A percentile compares a stretch with the other conserved stretches of the same genome.
phyloP scores from a whole-genome alignment of 768 basidiomycete species.

The Tricholomella constricta region DNA sequence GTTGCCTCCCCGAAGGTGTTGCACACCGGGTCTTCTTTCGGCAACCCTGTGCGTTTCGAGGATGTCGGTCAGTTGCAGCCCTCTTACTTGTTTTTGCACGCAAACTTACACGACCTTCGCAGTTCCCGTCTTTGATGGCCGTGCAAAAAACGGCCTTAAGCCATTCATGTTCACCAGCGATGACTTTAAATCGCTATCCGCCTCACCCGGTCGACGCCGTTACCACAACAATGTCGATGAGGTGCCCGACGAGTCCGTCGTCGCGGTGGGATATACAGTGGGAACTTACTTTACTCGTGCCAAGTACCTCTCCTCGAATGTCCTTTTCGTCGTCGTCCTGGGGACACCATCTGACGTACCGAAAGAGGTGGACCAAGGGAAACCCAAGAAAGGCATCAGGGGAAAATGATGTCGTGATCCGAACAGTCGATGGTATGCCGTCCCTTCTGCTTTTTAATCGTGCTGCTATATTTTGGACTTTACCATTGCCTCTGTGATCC shows the following conservation, averaged over 20 bases:
- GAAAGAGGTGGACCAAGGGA: too few relatives aligned
- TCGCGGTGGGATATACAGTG: conserved; percentile 1
- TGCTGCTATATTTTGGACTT: neutral
- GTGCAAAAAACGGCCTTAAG: neutral
- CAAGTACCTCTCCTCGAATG: neutral
- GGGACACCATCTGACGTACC: neutral
- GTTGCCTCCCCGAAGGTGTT: neutral
- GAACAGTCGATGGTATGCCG: neutral
- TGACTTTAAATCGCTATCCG: neutral
- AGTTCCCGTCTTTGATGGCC: conserved; percentile 15
- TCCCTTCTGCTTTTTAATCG: neutral
- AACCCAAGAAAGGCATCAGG: neutral
- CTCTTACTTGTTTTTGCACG: neutral
- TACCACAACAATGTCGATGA: neutral
- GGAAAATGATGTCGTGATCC: neutral
- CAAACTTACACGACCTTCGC: neutral
- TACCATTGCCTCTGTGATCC: too few relatives aligned
- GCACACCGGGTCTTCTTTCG: neutral
- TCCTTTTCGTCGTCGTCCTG: conserved; percentile 1
- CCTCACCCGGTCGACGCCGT: neutral
- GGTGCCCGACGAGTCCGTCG: neutral
- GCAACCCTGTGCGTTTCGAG: neutral
- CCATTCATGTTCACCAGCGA: neutral
- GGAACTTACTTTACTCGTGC: neutral
- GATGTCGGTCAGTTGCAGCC: neutral